A percentile compares a stretch with the other conserved stretches of the same genome.
These are phyloP conservation scores for Leishmania arabica DNA, from an alignment of 208 protist genomes.

Conservation along the genomic window DNA sequence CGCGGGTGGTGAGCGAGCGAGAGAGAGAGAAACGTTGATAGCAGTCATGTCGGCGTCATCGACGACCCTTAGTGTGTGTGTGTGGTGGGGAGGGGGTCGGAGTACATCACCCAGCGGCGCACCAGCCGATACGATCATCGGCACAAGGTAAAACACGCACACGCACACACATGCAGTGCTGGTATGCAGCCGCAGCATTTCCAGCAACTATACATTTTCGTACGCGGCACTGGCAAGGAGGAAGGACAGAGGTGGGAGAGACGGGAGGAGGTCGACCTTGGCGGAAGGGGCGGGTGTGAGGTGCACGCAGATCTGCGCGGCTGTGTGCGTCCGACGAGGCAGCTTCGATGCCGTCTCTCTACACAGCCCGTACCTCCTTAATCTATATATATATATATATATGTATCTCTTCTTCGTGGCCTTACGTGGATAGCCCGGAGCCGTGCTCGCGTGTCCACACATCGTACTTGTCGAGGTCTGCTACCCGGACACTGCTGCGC, in stretches of 20 bases:
- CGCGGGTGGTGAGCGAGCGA: not conserved
- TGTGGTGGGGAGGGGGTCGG: not conserved
- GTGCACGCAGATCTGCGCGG: not conserved
- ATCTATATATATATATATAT: no score
- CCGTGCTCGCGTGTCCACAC: slow-evolving; percentile 77
- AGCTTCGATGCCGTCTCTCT: not conserved
- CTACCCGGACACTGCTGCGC: slow-evolving; percentile 70
- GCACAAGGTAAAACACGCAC: not conserved
- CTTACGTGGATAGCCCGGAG: slow-evolving; percentile 77
- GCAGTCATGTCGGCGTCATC: not conserved
- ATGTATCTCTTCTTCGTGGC: not conserved
- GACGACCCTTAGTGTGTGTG: not conserved
- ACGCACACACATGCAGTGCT: not conserved
- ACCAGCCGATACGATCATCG: not conserved
- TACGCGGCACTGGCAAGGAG: not conserved
- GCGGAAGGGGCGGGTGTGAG: not conserved
- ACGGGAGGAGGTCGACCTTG: not conserved
- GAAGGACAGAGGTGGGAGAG: not conserved
- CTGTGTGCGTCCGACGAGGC: not conserved
- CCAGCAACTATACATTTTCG: not conserved
- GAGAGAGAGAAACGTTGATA: not conserved
- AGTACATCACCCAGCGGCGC: not conserved
- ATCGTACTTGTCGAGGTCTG: slow-evolving; percentile 70
- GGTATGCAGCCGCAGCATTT: not conserved
- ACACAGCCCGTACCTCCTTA: not conserved